A percentile compares a stretch with the other conserved stretches of the same genome.
phyloP scores from a whole-genome alignment of 352 stramenopile species.

The Blastocystis sp. region DNA sequence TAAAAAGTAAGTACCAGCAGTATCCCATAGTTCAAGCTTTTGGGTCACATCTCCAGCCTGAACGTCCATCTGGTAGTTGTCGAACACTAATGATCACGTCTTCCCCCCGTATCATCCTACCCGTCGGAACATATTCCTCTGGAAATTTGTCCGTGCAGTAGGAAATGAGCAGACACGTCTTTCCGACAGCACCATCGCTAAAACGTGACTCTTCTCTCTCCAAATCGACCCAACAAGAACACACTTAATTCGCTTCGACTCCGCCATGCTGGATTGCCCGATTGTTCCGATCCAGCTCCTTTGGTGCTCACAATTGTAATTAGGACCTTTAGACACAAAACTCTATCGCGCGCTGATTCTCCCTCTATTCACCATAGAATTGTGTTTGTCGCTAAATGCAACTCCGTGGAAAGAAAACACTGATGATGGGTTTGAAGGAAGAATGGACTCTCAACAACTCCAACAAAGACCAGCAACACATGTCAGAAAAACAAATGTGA shows the following conservation, averaged over 20 bases:
- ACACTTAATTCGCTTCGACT: conserved; percentile 16
- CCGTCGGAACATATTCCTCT: conserved; percentile 43
- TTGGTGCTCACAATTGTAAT: too few relatives aligned
- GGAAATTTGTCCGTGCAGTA: conserved; percentile 48
- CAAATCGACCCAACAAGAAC: conserved; percentile 39
- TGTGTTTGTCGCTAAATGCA: too few relatives aligned
- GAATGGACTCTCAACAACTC: too few relatives aligned
- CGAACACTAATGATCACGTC: conserved; percentile 1
- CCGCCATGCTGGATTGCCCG: background rate
- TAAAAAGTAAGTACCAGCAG: conserved; percentile 19
- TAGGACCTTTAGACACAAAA: too few relatives aligned
- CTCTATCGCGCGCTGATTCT: too few relatives aligned
- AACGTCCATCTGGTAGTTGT: conserved; percentile 42
- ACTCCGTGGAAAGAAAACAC: too few relatives aligned
- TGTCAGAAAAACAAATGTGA: background rate
- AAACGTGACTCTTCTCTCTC: background rate
- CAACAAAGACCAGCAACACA: background rate
- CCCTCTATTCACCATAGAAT: too few relatives aligned
- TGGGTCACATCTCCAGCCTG: conserved; percentile 10
- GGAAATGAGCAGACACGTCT: conserved; percentile 49
- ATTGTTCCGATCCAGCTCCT: background rate
- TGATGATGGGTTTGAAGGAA: too few relatives aligned
- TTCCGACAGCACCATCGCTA: conserved; percentile 54
- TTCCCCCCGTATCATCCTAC: background rate
- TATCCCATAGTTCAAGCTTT: conserved; percentile 46